A percentile compares a stretch with the other conserved stretches of the same genome.
These are phyloP conservation scores for Immersiella caudata DNA, from an alignment of 495 filamentous ascomycete genomes.

Conservation along the genomic window DNA sequence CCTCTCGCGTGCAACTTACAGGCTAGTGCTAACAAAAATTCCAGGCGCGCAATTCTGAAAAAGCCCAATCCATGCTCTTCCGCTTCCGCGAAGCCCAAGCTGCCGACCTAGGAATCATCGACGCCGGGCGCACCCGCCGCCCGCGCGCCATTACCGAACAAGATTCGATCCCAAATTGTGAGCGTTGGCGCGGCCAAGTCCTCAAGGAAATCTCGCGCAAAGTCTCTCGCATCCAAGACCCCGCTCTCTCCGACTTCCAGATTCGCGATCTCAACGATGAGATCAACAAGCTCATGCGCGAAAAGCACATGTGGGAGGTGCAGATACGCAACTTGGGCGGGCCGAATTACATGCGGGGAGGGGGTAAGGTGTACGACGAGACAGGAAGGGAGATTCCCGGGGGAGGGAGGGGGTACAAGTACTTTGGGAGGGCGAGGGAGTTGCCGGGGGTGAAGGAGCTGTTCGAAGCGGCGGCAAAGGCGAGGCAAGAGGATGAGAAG, in stretches of 20 bases:
- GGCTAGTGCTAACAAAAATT: neutral
- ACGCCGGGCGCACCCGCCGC: conserved; percentile 84
- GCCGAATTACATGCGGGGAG: conserved; percentile 97
- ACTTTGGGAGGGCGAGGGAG: conserved; percentile 86
- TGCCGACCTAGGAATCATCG: conserved; percentile 93
- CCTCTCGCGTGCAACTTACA: neutral
- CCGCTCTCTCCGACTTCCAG: conserved; percentile 87
- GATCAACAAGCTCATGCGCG: conserved; percentile 98
- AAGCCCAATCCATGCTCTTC: conserved; percentile 99
- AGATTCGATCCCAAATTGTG: conserved; percentile 80
- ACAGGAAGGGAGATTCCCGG: conserved; percentile 89
- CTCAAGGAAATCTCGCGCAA: conserved; percentile 97
- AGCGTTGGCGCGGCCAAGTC: conserved; percentile 98
- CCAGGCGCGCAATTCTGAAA: conserved; percentile 80
- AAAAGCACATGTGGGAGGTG: conserved; percentile 98
- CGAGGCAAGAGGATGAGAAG: conserved; percentile 54
- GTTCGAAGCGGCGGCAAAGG: conserved; percentile 76
- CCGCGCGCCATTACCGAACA: conserved; percentile 87
- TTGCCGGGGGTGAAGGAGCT: conserved; percentile 95
- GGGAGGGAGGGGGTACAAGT: conserved; percentile 82
- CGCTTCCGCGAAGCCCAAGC: conserved; percentile 98
- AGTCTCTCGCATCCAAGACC: conserved; percentile 91
- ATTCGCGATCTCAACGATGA: conserved; percentile 98
- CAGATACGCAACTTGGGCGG: conserved; percentile 93
- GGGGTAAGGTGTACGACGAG: conserved; percentile 85